Percentiles rank a stretch among this genome's conserved stretches.
These are phyloP conservation scores for Pseudotulostoma volvatum DNA, from an alignment of 495 filamentous ascomycete genomes.

Conservation along the genomic window DNA sequence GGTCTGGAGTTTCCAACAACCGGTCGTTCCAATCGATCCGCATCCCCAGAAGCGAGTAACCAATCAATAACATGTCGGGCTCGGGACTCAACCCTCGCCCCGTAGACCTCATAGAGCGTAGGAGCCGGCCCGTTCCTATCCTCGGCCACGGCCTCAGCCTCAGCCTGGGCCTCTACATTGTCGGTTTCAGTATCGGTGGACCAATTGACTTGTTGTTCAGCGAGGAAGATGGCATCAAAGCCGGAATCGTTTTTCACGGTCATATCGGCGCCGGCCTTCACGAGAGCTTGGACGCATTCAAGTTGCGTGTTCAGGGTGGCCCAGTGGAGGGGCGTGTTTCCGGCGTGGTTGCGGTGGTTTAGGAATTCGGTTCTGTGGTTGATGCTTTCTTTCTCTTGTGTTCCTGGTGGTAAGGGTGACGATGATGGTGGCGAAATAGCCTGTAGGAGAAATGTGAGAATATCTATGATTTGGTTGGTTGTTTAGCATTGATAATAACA, in stretches of 20 bases:
- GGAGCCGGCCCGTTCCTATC: neutral
- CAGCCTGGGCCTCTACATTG: conserved; percentile 17
- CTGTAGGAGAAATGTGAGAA: conserved; percentile 32
- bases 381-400: no score
- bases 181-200: conserved; percentile 19
- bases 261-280: conserved; percentile 57
- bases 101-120: conserved; percentile 4
- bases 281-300: conserved; percentile 55
- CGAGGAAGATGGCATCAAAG: conserved; percentile 72
- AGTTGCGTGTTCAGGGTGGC: conserved; percentile 79
- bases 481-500: no score
- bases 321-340: conserved; percentile 87
- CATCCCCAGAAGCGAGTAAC: conserved; percentile 27
- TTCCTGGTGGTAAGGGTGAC: conserved; percentile 2
- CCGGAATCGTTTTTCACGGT: conserved; percentile 63
- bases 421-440: no score
- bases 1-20: neutral
- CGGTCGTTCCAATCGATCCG: conserved; percentile 18
- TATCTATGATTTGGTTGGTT: conserved; percentile 21
- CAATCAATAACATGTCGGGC: conserved; percentile 26
- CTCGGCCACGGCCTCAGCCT: conserved; percentile 15
- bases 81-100: conserved; percentile 9
- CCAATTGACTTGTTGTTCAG: conserved; percentile 43
- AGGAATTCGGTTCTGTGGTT: conserved; percentile 26
- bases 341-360: conserved; percentile 55